Percentiles rank a stretch among this genome's conserved stretches.
phyloP scores from a whole-genome alignment of 164 flowering plant genomes.

The Vitis labrusca region DNA sequence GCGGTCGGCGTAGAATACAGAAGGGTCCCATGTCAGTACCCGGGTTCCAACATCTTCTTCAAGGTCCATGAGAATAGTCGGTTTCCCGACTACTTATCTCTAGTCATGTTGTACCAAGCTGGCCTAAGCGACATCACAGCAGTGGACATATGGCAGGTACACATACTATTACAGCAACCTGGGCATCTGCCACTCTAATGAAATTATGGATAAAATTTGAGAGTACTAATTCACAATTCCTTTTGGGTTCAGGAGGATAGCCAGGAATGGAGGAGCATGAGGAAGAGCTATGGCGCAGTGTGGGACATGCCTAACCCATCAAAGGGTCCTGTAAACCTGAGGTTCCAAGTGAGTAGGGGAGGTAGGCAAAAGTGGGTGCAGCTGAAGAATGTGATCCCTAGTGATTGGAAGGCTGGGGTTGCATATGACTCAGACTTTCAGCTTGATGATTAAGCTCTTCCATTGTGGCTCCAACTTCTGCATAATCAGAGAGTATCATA shows the following conservation, averaged over 20 bases:
- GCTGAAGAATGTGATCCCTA: conserved; percentile 44
- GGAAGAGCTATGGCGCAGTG: conserved; percentile 65
- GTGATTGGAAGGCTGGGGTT: conserved; percentile 69
- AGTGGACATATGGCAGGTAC: conserved; percentile 75
- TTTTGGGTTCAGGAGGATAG: conserved; percentile 52
- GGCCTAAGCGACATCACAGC: conserved; percentile 55
- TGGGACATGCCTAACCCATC: conserved; percentile 56
- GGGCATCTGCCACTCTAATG: too few relatives aligned
- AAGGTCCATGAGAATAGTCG: conserved; percentile 70
- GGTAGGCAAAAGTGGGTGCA: conserved; percentile 49
- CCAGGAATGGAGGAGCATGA: conserved; percentile 67
- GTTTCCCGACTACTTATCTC: conserved; percentile 66
- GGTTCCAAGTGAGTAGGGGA: conserved; percentile 51
- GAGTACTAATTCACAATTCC: too few relatives aligned
- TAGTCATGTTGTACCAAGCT: conserved; percentile 53
- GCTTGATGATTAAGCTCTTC: conserved; percentile 29
- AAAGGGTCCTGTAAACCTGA: conserved; percentile 38
- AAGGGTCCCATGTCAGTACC: conserved; percentile 64
- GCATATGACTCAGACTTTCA: conserved; percentile 58
- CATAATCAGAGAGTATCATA: too few relatives aligned
- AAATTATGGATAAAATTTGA: too few relatives aligned
- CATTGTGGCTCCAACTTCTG: neutral
- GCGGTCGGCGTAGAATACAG: conserved; percentile 71
- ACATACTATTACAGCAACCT: too few relatives aligned
- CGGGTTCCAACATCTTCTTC: conserved; percentile 45